Evolutionary conservation across 768 basidiomycete genomes (phyloP), one percentile per base, ranked within the genome.

Genomic region (Lactarius deliciosus): DNA sequence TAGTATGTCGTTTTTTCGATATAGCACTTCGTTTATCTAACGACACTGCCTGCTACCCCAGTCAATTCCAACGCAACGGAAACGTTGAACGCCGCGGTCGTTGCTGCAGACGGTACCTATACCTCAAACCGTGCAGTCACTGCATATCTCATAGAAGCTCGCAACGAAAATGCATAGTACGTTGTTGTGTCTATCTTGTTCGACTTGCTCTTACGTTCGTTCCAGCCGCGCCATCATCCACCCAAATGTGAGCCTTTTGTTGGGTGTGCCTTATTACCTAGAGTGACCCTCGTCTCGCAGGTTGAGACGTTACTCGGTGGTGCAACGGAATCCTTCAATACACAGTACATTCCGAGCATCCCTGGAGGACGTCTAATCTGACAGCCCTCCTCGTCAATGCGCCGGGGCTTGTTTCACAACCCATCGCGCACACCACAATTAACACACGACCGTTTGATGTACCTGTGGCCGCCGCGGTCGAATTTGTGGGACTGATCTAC

Each of bases 101-200:
- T 70, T 2, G 38, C 65, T 18, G 64, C 60, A 0, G 77, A 87
- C 62, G 77, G 83, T 63, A 81, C 82, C 1, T 76, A 82, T 3
- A 69, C 71, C 28, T 84, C 83, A 1, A 40, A 64, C 11, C 6
- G 34, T 3, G 11, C 50, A 15, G 77, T 89, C 1, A 86, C 81
- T 0, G 79, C 80, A 16, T 82, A 80, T 66, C 77, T 73, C 0
- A 77, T 76, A 0, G 80, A 81, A 68, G 87, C 83, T 25, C 78
- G 87, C 34, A 87, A 82, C 57, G 86, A 87, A 68, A 84, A 83
- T 66, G 81, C 80, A 20, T 88, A 79, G 87, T 89, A 72, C 40
- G 60, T 61, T 7, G 22, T 47, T 20, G 4, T 6, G 7, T 20
- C 34, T 54, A 36, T 57, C 38, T 45, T 38, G 3, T 22, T 36